Percentiles rank a stretch among this genome's conserved stretches.
These are phyloP conservation scores for Globisporangium barbulae DNA, from an alignment of 352 stramenopile species.

Conservation along the genomic window DNA sequence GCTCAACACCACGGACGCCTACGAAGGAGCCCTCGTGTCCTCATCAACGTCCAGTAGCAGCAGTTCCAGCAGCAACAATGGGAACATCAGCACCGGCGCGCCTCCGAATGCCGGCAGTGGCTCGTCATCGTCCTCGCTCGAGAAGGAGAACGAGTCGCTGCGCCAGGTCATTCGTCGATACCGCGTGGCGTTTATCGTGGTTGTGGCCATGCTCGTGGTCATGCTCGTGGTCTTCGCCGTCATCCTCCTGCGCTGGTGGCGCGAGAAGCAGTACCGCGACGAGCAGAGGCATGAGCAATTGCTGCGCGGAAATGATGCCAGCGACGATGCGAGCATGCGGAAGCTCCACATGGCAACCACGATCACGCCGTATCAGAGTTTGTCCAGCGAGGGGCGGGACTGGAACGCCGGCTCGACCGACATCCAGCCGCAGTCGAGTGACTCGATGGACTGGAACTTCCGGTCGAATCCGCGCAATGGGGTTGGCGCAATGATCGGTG, in stretches of 20 bases:
- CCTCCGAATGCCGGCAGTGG: not conserved
- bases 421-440: conserved; percentile 1
- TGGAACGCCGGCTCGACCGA: conserved; percentile 4
- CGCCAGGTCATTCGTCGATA: conserved; percentile 1
- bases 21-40: conserved; percentile 32
- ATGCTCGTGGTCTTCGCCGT: conserved; percentile 12
- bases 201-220: conserved; percentile 8
- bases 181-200: conserved; percentile 13
- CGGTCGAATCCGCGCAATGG: conserved; percentile 8
- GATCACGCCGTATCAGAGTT: conserved; percentile 9
- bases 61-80: conserved; percentile 12
- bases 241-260: conserved; percentile 15
- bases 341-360: conserved; percentile 9
- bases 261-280: conserved; percentile 17
- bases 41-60: conserved; percentile 4
- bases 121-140: conserved; percentile 14
- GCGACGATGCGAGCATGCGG: not conserved
- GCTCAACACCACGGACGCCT: conserved; percentile 47
- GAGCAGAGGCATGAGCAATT: conserved; percentile 3
- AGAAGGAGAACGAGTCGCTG: conserved; percentile 16
- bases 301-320: conserved; percentile 1
- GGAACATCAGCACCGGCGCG: conserved; percentile 14
- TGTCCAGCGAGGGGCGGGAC: conserved; percentile 11
- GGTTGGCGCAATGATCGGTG: not conserved
- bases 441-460: conserved; percentile 21